A percentile compares a stretch with the other conserved stretches of the same genome.
Conservation (phyloP, 805 yeast genomes). For the Kodamaea kakaduensis region DNA sequence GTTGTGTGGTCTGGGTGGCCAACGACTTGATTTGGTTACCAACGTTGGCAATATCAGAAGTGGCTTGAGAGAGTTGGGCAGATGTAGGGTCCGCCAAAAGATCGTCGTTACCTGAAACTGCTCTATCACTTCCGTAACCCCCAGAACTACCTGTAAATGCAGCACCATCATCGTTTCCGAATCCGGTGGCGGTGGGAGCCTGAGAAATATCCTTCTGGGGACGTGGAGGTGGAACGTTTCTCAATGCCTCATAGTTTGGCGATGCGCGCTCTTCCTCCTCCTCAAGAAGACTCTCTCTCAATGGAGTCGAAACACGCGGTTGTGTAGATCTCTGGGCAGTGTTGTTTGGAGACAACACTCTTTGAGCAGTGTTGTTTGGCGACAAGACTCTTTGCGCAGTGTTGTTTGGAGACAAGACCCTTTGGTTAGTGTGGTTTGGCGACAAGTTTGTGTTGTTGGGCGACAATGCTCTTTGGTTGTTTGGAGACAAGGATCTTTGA, state of each 20-base stretch:
- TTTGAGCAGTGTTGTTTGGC: slow-evolving; percentile 20
- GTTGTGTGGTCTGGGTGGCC: slow-evolving; percentile 65
- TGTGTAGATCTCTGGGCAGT: slow-evolving; percentile 14
- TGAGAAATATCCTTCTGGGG: slow-evolving; percentile 17
- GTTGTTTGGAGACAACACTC: slow-evolving; percentile 25
- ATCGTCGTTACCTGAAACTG: slow-evolving; percentile 48
- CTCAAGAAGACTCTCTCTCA: slow-evolving; percentile 1
- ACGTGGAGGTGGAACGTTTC: slow-evolving; percentile 45
- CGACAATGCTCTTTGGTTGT: slow-evolving; percentile 2
- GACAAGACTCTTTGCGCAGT: slow-evolving; percentile 18
- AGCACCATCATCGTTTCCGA: slow-evolving; percentile 2
- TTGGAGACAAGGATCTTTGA: not conserved
- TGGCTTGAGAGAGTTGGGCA: slow-evolving; percentile 68
- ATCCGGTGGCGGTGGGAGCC: no score
- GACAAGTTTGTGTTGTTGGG: no score
- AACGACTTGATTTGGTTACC: slow-evolving; percentile 81
- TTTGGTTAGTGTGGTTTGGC: slow-evolving; percentile 20
- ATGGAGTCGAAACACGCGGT: slow-evolving; percentile 4
- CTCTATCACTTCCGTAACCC: no score
- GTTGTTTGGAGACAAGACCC: slow-evolving; percentile 25
- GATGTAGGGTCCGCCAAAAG: slow-evolving; percentile 57
- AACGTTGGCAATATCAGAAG: slow-evolving; percentile 80
- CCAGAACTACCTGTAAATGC: no score
- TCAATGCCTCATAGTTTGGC: slow-evolving; percentile 49
- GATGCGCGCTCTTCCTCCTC: slow-evolving; percentile 12